These are phyloP conservation scores for Annona squamosa DNA, from an alignment of 164 flowering plant species.

Conservation along the genomic window DNA sequence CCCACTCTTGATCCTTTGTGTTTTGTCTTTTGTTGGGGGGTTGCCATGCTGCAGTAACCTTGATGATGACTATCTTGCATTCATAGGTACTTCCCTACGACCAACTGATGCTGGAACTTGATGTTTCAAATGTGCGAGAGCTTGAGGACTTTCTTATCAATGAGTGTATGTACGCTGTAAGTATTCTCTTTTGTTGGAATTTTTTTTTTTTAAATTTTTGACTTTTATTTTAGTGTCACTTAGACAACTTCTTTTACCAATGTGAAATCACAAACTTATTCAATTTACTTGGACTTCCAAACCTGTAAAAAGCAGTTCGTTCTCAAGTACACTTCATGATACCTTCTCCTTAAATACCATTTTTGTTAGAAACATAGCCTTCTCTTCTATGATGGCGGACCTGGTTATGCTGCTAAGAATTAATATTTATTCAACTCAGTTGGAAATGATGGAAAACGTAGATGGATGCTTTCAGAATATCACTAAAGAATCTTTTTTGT, in stretches of 20 bases:
- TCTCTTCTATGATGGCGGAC: neutral
- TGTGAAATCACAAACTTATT: neutral
- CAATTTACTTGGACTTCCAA: neutral
- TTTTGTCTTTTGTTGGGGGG: neutral
- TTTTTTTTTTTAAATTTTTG: neutral
- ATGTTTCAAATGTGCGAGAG: constrained; percentile 89
- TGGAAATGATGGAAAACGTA: too few relatives aligned
- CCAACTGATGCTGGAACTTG: constrained; percentile 76
- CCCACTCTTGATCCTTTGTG: neutral
- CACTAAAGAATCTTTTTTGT: too few relatives aligned
- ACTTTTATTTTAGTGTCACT: neutral
- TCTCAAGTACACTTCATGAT: neutral
- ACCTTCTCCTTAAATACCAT: neutral
- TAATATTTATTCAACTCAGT: too few relatives aligned
- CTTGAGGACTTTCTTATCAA: constrained; percentile 97
- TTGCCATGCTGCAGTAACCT: neutral
- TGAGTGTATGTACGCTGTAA: constrained; percentile 98
- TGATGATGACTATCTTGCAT: neutral
- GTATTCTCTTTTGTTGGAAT: constrained; percentile 17
- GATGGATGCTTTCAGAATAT: too few relatives aligned
- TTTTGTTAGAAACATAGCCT: neutral
- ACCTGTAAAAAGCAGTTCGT: neutral
- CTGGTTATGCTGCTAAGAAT: too few relatives aligned
- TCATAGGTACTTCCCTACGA: constrained; percentile 83
- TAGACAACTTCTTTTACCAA: neutral